phyloP scores from a whole-genome alignment of 2,329 filamentous ascomycete genomes.

The Fusarium subtropicale region DNA sequence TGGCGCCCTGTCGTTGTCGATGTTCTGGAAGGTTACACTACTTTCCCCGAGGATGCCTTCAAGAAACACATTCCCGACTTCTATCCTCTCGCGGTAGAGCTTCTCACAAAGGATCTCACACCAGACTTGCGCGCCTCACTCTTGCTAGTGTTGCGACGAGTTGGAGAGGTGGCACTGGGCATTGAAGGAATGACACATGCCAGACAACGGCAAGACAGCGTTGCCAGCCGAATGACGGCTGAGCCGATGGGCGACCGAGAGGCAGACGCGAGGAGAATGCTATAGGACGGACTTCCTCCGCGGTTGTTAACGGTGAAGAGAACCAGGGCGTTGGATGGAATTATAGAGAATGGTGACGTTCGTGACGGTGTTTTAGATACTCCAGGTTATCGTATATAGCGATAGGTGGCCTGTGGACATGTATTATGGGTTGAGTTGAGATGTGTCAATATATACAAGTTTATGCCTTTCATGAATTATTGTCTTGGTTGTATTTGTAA shows the following conservation, averaged over 20 bases:
- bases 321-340: slow-evolving; percentile 49
- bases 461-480: slow-evolving; percentile 10
- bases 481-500: background rate
- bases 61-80: slow-evolving; percentile 82
- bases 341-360: slow-evolving; percentile 46
- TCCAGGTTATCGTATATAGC: slow-evolving; percentile 21
- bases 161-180: slow-evolving; percentile 80
- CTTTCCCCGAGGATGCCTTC: slow-evolving; percentile 85
- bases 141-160: slow-evolving; percentile 79
- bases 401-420: slow-evolving; percentile 30
- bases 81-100: slow-evolving; percentile 85
- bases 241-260: slow-evolving; percentile 48
- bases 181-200: slow-evolving; percentile 62
- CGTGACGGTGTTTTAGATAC: slow-evolving; percentile 42
- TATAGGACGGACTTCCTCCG: slow-evolving; percentile 42
- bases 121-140: slow-evolving; percentile 82
- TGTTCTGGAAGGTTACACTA: slow-evolving; percentile 91
- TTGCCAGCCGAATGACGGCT: slow-evolving; percentile 52
- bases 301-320: slow-evolving; percentile 26
- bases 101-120: slow-evolving; percentile 85
- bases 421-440: slow-evolving; percentile 40
- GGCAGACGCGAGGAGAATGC: slow-evolving; percentile 52
- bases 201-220: slow-evolving; percentile 56
- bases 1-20: slow-evolving; percentile 98
- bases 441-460: slow-evolving; percentile 42